Base-by-base conservation (phyloP, 441 rosid species). In the Aquilaria agallochum region DNA sequence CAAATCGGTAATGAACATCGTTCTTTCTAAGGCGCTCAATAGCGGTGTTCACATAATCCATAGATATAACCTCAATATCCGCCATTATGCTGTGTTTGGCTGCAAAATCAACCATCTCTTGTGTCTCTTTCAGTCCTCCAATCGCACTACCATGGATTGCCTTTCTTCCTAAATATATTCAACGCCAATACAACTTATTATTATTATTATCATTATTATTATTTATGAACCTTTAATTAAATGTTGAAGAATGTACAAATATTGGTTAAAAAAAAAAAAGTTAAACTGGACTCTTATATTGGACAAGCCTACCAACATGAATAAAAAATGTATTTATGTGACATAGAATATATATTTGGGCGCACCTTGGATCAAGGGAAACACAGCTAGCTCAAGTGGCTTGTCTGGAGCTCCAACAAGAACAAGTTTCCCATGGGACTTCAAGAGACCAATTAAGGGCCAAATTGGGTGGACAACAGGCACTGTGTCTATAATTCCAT, bases 21-120 rank as follows among this genome's bases (percentile, higher is more conserved):
- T 52, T 68, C 51, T 69, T 80, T 12, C 56, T 72, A 33, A 84
- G 87, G 11, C 83, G 68, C 13, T 80, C 83, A 71, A 76, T 70
- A 30, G 87, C 90, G 0, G 55, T 68, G 59, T 82, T 84, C 61
- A 80, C 80, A 59, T 78, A 73, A 7, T 78, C 77, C 71, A 78
- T 69, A 0, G 82, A 44, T 12, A 85, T 76, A 6, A 78, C 68
- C 59, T 85, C 87, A 48, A 73, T 67, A 2, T 82, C 82, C 2
- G 84, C 68, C 32, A 55, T 66, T 50, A 85, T 61, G 57, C 55
- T 51, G 59, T 82, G 82, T 52, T 78, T 55, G 0, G 74, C 83
- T 5, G 83, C 86, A 59, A 81, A 81, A 72, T 79, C 66, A 31
- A 81, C 73, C 90, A 85, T 85, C 63, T 85, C 82, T 70, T 80